Evolutionary conservation across 805 yeast genomes (phyloP).

Genomic region (Saccharomycopsis javanensis): DNA sequence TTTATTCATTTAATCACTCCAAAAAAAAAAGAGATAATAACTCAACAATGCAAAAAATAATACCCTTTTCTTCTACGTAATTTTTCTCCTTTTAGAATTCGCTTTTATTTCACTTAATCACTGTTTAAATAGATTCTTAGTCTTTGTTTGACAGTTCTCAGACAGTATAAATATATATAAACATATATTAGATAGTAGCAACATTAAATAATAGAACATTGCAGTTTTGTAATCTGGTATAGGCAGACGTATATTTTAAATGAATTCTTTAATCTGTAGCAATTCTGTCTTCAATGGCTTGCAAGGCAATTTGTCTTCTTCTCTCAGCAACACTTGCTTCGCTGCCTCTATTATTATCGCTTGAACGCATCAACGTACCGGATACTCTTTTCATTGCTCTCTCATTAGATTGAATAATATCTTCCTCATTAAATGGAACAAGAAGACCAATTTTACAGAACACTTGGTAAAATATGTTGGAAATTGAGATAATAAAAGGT

Average conservation of each 20-base stretch:
- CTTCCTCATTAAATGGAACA: conserved; percentile 56
- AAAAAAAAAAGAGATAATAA: too few relatives aligned
- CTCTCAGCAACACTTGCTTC: conserved; percentile 55
- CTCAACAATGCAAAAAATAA: too few relatives aligned
- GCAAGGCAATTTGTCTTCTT: conserved; percentile 67
- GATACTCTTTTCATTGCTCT: conserved; percentile 51
- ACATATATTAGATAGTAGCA: background rate
- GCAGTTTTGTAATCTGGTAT: too few relatives aligned
- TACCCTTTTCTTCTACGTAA: background rate
- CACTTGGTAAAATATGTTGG: conserved; percentile 33
- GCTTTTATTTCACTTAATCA: too few relatives aligned
- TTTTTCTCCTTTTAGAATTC: background rate
- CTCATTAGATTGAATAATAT: conserved; percentile 63
- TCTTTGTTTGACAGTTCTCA: background rate
- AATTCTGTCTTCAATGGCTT: conserved; percentile 61
- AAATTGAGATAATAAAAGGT: conserved; percentile 43
- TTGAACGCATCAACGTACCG: conserved; percentile 27
- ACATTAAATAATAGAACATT: background rate
- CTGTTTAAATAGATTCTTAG: too few relatives aligned
- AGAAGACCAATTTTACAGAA: conserved; percentile 38
- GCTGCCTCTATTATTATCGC: conserved; percentile 43
- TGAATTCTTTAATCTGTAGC: background rate
- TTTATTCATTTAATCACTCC: background rate
- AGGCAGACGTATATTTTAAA: too few relatives aligned
- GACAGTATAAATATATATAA: background rate